These are phyloP conservation scores for Linum usitatissimum DNA, from an alignment of 345 rosid genomes.

Conservation along the genomic window DNA sequence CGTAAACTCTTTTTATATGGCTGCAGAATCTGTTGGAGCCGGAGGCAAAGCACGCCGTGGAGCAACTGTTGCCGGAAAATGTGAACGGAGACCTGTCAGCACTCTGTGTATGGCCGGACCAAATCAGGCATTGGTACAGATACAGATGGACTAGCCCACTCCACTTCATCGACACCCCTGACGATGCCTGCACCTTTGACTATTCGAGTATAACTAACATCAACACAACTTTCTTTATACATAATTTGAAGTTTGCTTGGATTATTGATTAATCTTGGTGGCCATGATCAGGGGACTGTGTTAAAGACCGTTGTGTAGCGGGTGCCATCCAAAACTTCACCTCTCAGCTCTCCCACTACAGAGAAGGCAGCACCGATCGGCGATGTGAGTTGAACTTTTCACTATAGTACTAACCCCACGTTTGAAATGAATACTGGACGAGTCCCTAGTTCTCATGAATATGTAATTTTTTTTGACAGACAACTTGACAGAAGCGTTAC, in stretches of 20 bases:
- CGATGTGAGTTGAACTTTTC: conserved; percentile 32
- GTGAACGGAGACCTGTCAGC: conserved; percentile 51
- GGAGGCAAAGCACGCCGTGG: conserved; percentile 54
- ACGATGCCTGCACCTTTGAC: conserved; percentile 41
- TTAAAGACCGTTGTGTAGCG: conserved; percentile 58
- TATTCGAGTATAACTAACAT: conserved; percentile 31
- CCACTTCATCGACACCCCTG: conserved; percentile 73
- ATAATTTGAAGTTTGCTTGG: background rate
- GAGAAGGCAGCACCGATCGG: conserved; percentile 76
- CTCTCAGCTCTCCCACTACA: conserved; percentile 78
- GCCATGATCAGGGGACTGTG: conserved; percentile 61
- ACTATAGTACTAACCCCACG: background rate
- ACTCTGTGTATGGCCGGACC: conserved; percentile 65
- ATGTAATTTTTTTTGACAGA: conserved; percentile 26
- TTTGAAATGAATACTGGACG: background rate
- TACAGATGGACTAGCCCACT: conserved; percentile 71
- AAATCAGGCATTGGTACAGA: conserved; percentile 60
- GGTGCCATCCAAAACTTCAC: conserved; percentile 89
- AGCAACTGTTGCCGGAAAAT: conserved; percentile 39
- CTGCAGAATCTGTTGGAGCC: conserved; percentile 56
- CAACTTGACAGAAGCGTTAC: conserved; percentile 84
- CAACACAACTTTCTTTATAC: background rate
- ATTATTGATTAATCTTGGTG: no score
- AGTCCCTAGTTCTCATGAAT: background rate
- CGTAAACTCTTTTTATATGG: conserved; percentile 1